Evolutionary conservation across 495 filamentous ascomycete species (phyloP), one percentile per base, ranked within the genome.

Genomic region (Penicillium subrubescens): DNA sequence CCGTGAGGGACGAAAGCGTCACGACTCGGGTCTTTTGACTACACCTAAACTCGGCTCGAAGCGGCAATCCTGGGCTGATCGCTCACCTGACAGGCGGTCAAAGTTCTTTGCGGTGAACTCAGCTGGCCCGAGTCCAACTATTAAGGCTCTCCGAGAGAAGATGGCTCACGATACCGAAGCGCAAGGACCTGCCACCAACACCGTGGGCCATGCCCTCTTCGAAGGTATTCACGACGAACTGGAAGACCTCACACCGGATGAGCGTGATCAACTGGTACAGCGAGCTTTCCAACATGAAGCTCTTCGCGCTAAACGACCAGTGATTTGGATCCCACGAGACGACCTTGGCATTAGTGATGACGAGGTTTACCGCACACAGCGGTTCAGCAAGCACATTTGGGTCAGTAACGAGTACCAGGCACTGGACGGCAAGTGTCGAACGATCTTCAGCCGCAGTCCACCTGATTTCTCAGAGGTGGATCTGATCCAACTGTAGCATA

Each of bases 241-340:
- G 55, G 95, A 98, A 73, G 95, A 98, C 78, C 82, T 99, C 52
- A 95, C 91, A 25, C 92, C 94, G 0, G 91, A 94, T 58, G 93
- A 97, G 76, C 86, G 95, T 65, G 94, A 98, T 70, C 84, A 87
- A 65, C 83, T 98, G 39, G 91, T 97, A 10, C 88, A 89, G 61
- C 88, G 91, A 59, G 93, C 94, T 21, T 99, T 98, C 78, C 89
- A 92, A 79, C 95, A 99, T 72, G 87, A 89, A 52, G 95, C 95
- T 5, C 80, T 97, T 23, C 87, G 94, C 44, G 91, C 96, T 12
- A 88, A 91, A 58, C 82, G 93, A 34, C 95, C 95, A 0, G 91
- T 91, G 12, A 87, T 98, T 51, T 98, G 95, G 95, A 94, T 99
- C 51, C 95, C 95, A 10, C 85, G 92, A 41, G 95, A 99, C 72